Percentiles rank a stretch among this genome's conserved stretches.
Conservation (phyloP, 1,284 basidiomycete species). For the Boletus semigastroideus region DNA sequence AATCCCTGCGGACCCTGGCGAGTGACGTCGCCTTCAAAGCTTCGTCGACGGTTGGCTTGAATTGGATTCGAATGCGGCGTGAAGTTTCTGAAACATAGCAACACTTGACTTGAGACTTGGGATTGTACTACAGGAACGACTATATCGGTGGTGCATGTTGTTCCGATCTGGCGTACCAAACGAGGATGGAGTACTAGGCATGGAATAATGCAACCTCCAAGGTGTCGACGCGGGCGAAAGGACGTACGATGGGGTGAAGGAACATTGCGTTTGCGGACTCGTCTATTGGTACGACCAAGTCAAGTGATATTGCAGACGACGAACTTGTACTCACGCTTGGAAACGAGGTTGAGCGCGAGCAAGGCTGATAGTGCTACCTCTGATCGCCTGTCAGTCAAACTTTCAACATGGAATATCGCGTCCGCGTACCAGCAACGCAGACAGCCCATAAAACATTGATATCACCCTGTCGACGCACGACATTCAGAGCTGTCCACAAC, state of each 20-base stretch:
- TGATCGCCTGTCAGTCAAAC: constrained; percentile 21
- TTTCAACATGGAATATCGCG: neutral
- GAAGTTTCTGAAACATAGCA: too few relatives aligned
- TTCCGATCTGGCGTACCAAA: too few relatives aligned
- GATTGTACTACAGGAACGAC: too few relatives aligned
- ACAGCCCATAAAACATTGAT: constrained; percentile 17
- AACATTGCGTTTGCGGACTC: constrained; percentile 54
- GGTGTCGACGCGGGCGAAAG: constrained; percentile 54
- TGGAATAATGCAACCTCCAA: constrained; percentile 40
- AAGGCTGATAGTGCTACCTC: constrained; percentile 45
- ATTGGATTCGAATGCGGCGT: too few relatives aligned
- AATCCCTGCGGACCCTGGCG: neutral
- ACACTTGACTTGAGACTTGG: too few relatives aligned
- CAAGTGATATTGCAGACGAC: neutral
- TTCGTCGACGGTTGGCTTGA: too few relatives aligned
- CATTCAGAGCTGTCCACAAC: constrained; percentile 37
- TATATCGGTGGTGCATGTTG: too few relatives aligned
- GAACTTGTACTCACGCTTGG: constrained; percentile 41
- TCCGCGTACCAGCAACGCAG: constrained; percentile 23
- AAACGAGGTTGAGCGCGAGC: constrained; percentile 47
- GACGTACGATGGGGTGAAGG: constrained; percentile 50
- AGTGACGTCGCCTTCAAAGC: neutral
- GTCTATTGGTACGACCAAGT: constrained; percentile 33
- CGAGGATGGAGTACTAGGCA: constrained; percentile 39
- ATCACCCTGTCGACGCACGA: constrained; percentile 27